Base-by-base conservation (phyloP, 1,139 yeast species). In the Pichia sp. region DNA sequence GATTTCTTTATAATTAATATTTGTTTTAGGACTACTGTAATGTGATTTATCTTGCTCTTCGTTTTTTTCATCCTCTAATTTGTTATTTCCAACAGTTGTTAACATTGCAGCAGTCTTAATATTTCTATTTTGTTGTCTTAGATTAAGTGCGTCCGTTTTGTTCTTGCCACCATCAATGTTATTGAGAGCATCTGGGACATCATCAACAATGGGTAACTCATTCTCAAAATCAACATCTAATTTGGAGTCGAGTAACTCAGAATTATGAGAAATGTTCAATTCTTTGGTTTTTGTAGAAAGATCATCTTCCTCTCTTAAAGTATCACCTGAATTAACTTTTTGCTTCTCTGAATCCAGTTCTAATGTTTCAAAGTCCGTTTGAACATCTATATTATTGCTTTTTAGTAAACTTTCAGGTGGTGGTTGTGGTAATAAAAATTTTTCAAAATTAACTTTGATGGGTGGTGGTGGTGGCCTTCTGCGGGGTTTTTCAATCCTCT, bases 401-500 rank as follows among this genome's bases (percentile, higher is more conserved):
- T 54, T 56, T 16, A n/a, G 20, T 5, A 39, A 26, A 7, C 40
- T 22, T 6, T 43, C 43, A 2, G 46, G 45, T 11, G 52, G 55
- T 20, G 54, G 51, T 23, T 45, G 49, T n/a, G 51, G 53, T 11
- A 33, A 30, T 38, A 51, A 34, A 30, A 50, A 51, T 27, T 51
- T 46, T 30, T 46, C 46, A 35, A 45, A 41, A 30, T 53, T 49
- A 12, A 47, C 35, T 3, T 32, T 40, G 26, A 49, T 35, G 7
- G 51, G 50, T 7, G 51, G 50, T 9, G 30, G 27, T 8, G 32
- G 26, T 4, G 36, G 32, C 9, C 35, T 41, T 31, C 37, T 49
- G 33, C 38, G 43, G 6, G 37, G 40, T 38, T 45, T 32, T 11
- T n/a, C 4, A 6, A 8, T 20, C 4, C 10, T 16, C 7, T 31